Base-by-base conservation (phyloP, 257 asterid genomes). In the Solanum stenotomum region DNA sequence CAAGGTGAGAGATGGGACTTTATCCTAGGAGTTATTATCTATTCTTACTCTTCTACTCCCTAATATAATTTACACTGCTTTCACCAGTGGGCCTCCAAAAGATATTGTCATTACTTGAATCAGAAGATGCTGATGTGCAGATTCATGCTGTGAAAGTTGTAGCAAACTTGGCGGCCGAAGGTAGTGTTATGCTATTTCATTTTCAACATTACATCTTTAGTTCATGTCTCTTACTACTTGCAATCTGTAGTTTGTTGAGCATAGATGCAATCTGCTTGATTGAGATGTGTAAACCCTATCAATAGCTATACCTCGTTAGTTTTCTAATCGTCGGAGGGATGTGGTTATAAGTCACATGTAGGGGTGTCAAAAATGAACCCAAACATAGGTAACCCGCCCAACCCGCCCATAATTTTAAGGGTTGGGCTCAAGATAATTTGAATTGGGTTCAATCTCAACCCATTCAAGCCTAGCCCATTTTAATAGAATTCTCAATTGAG, bases 161-260 rank as follows among this genome's bases (percentile, higher is more conserved):
- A 29, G 99, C 99, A 42, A 96, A 96, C 91, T 92, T 96, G 59
- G 99, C 99, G 5, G 99, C 99, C 5, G 98, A 96, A 94, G 99
- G 99, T 95, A 89, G 85, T 87, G 85, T 49, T 82, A 46, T 49
- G 44, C 40, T 44, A 46, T 81, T 27, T 46, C 11, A 0, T 46
- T 46, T 46, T 29, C 85, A 82, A 10, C 29, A 44, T 82, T 49
- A 29, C 40, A 82, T 82, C 42, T 29, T 46, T 44, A 15, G 23
- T 46, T 15, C 29, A 29, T 81, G 68, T 81, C 68, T 46, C 68
- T 46, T 27, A 34, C 68, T 29, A 49, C 29, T 82, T 20, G 44
- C 67, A 29, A 82, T 82, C 70, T 29, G 42, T 82, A 49, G 44
- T 82, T 46, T 82, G 22, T 29, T 29, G 29, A 37, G 42, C 70